A percentile compares a stretch with the other conserved stretches of the same genome.
These are phyloP conservation scores for Beauveria pseudobassiana DNA, from an alignment of 2,329 filamentous ascomycete genomes.

Conservation along the genomic window DNA sequence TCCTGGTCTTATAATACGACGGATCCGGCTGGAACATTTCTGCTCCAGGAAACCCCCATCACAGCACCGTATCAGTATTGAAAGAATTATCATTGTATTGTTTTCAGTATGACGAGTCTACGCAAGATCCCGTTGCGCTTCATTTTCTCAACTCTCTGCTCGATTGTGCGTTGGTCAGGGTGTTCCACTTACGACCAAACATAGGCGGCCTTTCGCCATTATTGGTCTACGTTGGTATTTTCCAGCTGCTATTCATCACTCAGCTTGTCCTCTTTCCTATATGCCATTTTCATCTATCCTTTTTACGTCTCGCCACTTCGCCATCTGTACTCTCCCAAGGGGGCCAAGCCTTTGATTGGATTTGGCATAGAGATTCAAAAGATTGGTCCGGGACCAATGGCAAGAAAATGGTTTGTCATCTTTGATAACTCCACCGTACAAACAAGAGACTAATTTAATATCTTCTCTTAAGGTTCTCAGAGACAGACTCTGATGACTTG, in stretches of 20 bases:
- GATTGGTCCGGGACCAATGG: neutral
- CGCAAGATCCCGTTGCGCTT: neutral
- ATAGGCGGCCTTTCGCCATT: neutral
- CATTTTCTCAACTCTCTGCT: neutral
- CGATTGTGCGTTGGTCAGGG: neutral
- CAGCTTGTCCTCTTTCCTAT: conserved; percentile 12
- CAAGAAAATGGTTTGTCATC: conserved; percentile 62
- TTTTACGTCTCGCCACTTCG: conserved; percentile 29
- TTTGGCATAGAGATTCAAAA: neutral
- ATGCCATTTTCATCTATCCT: conserved; percentile 28
- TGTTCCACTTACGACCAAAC: neutral
- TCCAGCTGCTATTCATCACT: neutral
- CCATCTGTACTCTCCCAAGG: conserved; percentile 30
- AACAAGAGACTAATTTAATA: neutral
- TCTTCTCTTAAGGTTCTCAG: conserved; percentile 38
- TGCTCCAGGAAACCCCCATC: neutral
- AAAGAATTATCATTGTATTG: neutral
- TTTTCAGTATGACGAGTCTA: neutral
- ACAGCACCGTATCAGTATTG: neutral
- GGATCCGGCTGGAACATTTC: neutral
- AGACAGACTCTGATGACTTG: conserved; percentile 55
- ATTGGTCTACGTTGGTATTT: neutral
- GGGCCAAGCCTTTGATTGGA: conserved; percentile 3
- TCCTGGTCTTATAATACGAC: neutral
- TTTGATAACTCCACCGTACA: neutral